A percentile compares a stretch with the other conserved stretches of the same genome.
Conservation (phyloP, 257 asterid genomes). For the Craterostigma plantagineum region DNA sequence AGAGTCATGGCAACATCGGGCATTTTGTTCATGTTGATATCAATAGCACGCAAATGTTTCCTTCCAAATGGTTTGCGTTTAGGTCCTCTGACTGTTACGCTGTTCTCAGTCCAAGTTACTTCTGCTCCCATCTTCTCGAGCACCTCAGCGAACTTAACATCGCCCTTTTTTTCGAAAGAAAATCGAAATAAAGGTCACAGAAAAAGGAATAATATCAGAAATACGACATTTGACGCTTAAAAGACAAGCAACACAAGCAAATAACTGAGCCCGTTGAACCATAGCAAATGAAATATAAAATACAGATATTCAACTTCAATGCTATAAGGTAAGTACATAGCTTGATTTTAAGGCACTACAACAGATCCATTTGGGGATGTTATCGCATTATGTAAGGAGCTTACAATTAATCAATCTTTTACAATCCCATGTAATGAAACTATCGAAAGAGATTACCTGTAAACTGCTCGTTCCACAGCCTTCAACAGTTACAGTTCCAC, state of each 20-base stretch:
- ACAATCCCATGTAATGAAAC: too few species aligned
- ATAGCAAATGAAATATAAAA: too few species aligned
- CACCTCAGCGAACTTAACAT: conserved; percentile 92
- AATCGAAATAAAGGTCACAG: neutral
- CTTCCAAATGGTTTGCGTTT: conserved; percentile 35
- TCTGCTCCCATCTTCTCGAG: conserved; percentile 91
- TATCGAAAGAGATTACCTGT: conserved; percentile 33
- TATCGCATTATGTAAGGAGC: too few species aligned
- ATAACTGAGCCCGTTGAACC: neutral
- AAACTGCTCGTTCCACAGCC: conserved; percentile 98
- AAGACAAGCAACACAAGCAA: too few species aligned
- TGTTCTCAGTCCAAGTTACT: conserved; percentile 89
- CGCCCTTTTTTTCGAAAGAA: conserved; percentile 50
- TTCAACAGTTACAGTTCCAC: conserved; percentile 87
- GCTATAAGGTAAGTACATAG: too few species aligned
- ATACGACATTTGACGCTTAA: too few species aligned
- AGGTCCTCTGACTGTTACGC: conserved; percentile 95
- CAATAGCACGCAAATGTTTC: conserved; percentile 62
- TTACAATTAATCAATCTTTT: too few species aligned
- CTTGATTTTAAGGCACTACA: too few species aligned
- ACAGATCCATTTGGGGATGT: too few species aligned
- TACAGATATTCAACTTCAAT: too few species aligned
- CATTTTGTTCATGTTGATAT: conserved; percentile 95
- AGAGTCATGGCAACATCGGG: conserved; percentile 99
- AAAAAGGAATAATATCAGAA: conserved; percentile 4